phyloP scores from a whole-genome alignment of 2,329 filamentous ascomycete genomes.

The Gliomastix tumulicola region DNA sequence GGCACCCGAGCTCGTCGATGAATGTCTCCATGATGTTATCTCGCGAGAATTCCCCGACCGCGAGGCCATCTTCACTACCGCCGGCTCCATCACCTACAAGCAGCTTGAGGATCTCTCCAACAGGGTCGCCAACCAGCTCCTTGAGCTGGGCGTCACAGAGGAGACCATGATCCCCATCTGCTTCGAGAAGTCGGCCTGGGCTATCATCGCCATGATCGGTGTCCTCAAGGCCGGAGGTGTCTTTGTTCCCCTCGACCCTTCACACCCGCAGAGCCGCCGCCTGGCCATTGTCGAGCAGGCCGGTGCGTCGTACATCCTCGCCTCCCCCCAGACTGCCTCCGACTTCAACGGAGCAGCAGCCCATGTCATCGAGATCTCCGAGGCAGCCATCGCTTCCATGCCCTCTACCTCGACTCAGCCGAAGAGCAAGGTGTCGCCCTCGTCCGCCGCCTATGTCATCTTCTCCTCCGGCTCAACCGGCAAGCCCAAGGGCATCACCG shows the following conservation, averaged over 20 bases:
- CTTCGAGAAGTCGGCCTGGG: conserved; percentile 5
- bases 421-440: too few species aligned
- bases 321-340: neutral
- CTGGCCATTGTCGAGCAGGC: neutral
- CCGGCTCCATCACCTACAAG: neutral
- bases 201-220: conserved; percentile 2
- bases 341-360: neutral
- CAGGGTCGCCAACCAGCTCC: neutral
- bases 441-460: conserved; percentile 9
- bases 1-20: too few species aligned
- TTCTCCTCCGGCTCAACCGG: conserved; percentile 12
- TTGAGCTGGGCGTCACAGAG: neutral
- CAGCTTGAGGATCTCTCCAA: conserved; percentile 1
- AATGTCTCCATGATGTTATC: too few species aligned
- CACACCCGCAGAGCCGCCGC: conserved; percentile 24
- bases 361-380: neutral
- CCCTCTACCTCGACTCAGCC: too few species aligned
- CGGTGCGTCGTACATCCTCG: neutral
- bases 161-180: conserved; percentile 2
- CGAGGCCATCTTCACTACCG: conserved; percentile 1
- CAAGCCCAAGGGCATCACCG: conserved; percentile 11
- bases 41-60: too few species aligned
- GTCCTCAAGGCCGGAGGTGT: conserved; percentile 5
- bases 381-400: too few species aligned
- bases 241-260: conserved; percentile 25